phyloP scores from a whole-genome alignment of 805 yeast species.

The Naumovozyma castellii region DNA sequence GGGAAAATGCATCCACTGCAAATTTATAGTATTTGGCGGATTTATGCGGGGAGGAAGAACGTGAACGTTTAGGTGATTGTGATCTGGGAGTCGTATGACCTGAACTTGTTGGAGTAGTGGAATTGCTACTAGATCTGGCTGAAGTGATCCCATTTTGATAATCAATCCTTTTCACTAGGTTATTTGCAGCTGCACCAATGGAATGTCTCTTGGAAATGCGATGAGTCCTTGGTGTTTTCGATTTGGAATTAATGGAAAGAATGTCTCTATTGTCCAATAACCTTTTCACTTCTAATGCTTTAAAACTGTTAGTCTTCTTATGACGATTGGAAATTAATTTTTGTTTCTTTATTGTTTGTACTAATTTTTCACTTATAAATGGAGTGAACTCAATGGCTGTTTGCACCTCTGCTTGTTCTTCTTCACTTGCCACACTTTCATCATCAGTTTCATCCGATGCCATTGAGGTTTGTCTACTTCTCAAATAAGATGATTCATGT shows the following conservation, averaged over 20 bases:
- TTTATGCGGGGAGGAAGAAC: constrained; percentile 1
- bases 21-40: background rate
- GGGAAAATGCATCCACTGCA: background rate
- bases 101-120: constrained; percentile 7
- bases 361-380: constrained; percentile 15
- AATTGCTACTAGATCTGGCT: constrained; percentile 3
- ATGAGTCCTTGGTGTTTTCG: no score
- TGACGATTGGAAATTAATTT: constrained; percentile 9
- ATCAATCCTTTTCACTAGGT: background rate
- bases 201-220: background rate
- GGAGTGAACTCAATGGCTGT: constrained; percentile 8
- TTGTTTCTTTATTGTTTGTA: constrained; percentile 23
- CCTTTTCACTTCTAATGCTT: constrained; percentile 28
- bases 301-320: constrained; percentile 30
- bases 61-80: background rate
- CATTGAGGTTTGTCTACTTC: no score
- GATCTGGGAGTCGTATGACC: constrained; percentile 3
- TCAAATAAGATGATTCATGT: no score
- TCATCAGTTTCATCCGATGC: background rate
- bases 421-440: background rate
- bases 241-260: constrained; percentile 19
- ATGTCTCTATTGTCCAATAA: constrained; percentile 25
- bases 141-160: background rate
- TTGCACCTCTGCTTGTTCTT: background rate
- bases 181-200: background rate